These are phyloP conservation scores for Triadica sebifera DNA, from an alignment of 345 rosid species.

Conservation along the genomic window DNA sequence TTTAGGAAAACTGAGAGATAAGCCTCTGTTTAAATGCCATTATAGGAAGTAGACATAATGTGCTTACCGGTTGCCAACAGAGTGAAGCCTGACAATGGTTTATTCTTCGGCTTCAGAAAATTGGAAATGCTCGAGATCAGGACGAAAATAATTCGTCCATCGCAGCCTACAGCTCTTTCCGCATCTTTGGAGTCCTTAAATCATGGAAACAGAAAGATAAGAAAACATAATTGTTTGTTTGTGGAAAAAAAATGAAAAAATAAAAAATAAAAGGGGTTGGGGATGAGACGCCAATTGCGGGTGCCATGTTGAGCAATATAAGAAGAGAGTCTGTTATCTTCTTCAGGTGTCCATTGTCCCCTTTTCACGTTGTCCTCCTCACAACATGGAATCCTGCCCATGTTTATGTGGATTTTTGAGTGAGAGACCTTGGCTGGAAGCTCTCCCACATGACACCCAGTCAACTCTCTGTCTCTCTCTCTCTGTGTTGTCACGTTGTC, in stretches of 20 bases:
- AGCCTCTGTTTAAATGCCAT: background rate
- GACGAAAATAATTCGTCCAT: slow-evolving; percentile 90
- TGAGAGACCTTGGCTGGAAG: slow-evolving; percentile 80
- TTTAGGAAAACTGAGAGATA: background rate
- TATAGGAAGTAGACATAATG: background rate
- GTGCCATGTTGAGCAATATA: slow-evolving; percentile 91
- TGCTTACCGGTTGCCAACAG: slow-evolving; percentile 74
- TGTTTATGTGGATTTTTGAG: slow-evolving; percentile 37
- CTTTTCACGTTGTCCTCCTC: slow-evolving; percentile 90
- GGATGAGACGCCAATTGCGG: slow-evolving; percentile 94
- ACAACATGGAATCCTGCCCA: slow-evolving; percentile 95
- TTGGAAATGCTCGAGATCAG: slow-evolving; percentile 80
- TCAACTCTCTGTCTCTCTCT: slow-evolving; percentile 45
- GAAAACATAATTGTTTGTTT: too few species aligned
- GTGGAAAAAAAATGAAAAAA: too few species aligned
- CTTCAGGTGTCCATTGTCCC: slow-evolving; percentile 99
- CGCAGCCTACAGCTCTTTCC: slow-evolving; percentile 91
- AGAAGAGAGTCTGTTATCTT: slow-evolving; percentile 91
- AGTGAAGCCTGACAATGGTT: slow-evolving; percentile 74
- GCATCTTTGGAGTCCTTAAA: slow-evolving; percentile 77
- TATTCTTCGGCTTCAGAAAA: slow-evolving; percentile 78
- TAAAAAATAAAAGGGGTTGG: slow-evolving; percentile 37
- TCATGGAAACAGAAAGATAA: background rate
- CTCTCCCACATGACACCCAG: slow-evolving; percentile 87
- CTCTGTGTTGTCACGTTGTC: slow-evolving; percentile 16